These are phyloP conservation scores for Teunomyces barrocoloradensis DNA, from an alignment of 805 yeast species.

Conservation along the genomic window DNA sequence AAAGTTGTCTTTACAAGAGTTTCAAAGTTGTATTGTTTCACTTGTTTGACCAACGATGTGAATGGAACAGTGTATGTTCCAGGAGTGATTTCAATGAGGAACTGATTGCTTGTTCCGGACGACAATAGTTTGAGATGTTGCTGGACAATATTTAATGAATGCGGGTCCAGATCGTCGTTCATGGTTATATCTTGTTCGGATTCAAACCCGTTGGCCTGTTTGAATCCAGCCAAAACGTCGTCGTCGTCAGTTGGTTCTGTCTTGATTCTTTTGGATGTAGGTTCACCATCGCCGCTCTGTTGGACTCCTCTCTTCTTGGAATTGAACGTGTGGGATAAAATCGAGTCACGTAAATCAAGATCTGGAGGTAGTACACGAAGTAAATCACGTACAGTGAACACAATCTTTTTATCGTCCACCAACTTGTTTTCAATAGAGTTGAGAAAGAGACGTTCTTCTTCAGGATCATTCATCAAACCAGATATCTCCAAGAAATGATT, in stretches of 20 bases:
- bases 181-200: constrained; percentile 9
- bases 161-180: constrained; percentile 26
- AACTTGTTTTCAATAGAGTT: constrained; percentile 30
- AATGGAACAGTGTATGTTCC: constrained; percentile 64
- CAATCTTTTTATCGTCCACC: constrained; percentile 36
- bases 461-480: constrained; percentile 53
- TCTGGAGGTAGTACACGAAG: constrained; percentile 36
- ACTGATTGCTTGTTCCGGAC: constrained; percentile 49
- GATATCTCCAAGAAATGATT: constrained; percentile 43
- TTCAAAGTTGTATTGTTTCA: constrained; percentile 53
- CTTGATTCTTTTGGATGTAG: constrained; percentile 36
- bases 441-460: constrained; percentile 26
- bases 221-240: constrained; percentile 2
- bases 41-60: constrained; percentile 43
- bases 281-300: constrained; percentile 9
- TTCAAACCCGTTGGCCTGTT: not conserved
- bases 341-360: constrained; percentile 45
- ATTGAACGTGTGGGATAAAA: constrained; percentile 34
- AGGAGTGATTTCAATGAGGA: constrained; percentile 56
- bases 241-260: constrained; percentile 22
- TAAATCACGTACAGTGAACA: constrained; percentile 33
- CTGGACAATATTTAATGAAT: constrained; percentile 38
- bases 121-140: constrained; percentile 71
- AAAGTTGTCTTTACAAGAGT: constrained; percentile 57
- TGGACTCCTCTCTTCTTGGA: constrained; percentile 20